These are phyloP conservation scores for Akanthomyces uredinophilus DNA, from an alignment of 2,329 filamentous ascomycete species.

Conservation along the genomic window DNA sequence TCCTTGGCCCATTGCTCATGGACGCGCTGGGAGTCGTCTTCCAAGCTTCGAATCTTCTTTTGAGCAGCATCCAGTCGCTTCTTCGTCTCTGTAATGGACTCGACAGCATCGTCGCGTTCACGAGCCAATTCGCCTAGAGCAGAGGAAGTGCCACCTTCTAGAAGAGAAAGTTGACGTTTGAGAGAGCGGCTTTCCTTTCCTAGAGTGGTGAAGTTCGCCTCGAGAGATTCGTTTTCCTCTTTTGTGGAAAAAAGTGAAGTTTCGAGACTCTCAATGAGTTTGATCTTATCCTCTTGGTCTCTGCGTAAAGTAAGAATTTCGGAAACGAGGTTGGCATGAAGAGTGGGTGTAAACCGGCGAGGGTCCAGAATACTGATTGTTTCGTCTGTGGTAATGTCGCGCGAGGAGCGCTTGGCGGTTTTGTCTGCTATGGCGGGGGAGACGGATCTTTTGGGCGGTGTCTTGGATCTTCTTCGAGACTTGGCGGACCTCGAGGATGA, in stretches of 20 bases:
- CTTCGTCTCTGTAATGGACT: conserved; percentile 64
- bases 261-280: conserved; percentile 81
- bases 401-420: conserved; percentile 46
- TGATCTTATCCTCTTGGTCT: conserved; percentile 86
- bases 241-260: conserved; percentile 63
- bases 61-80: conserved; percentile 72
- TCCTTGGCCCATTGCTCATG: conserved; percentile 81
- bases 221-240: conserved; percentile 68
- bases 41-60: conserved; percentile 71
- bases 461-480: conserved; percentile 50
- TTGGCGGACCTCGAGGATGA: conserved; percentile 9
- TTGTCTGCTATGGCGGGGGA: conserved; percentile 45
- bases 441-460: conserved; percentile 45
- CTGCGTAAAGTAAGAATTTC: conserved; percentile 84
- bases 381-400: conserved; percentile 61
- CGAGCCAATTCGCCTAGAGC: conserved; percentile 77
- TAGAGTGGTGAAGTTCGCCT: conserved; percentile 54
- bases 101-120: conserved; percentile 80
- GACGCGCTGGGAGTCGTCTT: conserved; percentile 74
- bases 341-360: conserved; percentile 85
- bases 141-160: conserved; percentile 84
- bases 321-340: conserved; percentile 90
- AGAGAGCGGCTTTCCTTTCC: conserved; percentile 73
- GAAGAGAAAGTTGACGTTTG: conserved; percentile 77
- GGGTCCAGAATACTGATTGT: conserved; percentile 75